Evolutionary conservation across 2,329 filamentous ascomycete species (phyloP), one percentile per base, ranked within the genome.

Genomic region (Dothideomycetidae sp.): DNA sequence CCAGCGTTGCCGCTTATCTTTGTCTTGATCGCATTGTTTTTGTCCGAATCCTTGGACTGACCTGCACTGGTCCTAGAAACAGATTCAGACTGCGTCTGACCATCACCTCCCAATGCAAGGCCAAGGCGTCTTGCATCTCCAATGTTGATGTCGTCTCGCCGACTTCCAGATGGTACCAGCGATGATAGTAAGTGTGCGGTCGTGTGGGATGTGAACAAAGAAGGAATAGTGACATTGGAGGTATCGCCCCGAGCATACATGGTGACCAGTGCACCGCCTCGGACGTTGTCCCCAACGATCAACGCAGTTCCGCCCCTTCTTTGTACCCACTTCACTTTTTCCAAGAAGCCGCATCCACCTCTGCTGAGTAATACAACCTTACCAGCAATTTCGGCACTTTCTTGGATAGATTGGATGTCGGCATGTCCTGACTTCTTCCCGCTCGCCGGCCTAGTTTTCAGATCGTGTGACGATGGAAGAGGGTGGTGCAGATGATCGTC

Each of bases 161-260:
- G 72, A 46, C 68, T 71, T 32, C 78, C 75, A 1, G 74, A 70
- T 36, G 86, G 82, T 41, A 90, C 78, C 43, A 96, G 68, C 5
- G 86, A 85, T 1, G 86, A 93, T 11, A 98, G 68, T 10, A 98
- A 67, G 55, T 94, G 88, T 1, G 90, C 90, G 0, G 88, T 96
- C 1, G 85, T 96, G 49, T 90, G 76, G 1, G 88, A 92, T 0
- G 90, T 96, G 58, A 98, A 98, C 7, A 96, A 69, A 0, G 90
- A 83, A 1, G 90, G 86, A 37, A 98, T 94, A 1, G 84, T 84
- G 46, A 96, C 73, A 51, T 94, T 93, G 21, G 86, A 92, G 3
- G 88, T 93, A 53, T 96, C 86, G 26, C 88, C 90, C 51, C 82
- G 76, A n/a, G 90, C 90, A 57, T 93, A 96, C 90, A 98, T 98